A percentile compares a stretch with the other conserved stretches of the same genome.
Conservation (phyloP, 2,329 filamentous ascomycete genomes). For the Ramularia endophylla region DNA sequence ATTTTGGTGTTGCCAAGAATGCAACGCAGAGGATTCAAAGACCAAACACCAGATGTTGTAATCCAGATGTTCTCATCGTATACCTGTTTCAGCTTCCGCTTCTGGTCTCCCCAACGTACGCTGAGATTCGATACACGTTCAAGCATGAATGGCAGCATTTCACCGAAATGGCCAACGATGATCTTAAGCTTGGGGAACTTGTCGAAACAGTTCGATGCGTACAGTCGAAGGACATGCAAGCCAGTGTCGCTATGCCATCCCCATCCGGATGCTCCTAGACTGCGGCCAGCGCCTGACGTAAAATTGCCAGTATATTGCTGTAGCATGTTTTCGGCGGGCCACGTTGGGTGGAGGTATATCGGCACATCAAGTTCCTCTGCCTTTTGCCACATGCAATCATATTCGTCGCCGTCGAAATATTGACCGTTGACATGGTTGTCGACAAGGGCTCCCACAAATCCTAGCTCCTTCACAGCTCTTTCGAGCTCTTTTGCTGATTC, state of each 20-base stretch:
- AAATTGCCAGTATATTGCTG: slow-evolving; percentile 33
- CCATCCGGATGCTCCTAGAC: slow-evolving; percentile 40
- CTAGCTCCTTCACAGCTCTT: slow-evolving; percentile 27
- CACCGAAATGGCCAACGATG: slow-evolving; percentile 52
- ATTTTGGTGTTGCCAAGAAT: slow-evolving; percentile 33
- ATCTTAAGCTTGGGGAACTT: slow-evolving; percentile 49
- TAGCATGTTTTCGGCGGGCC: slow-evolving; percentile 35
- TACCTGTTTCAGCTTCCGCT: slow-evolving; percentile 35
- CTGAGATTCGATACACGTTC: slow-evolving; percentile 38
- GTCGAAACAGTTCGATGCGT: slow-evolving; percentile 51
- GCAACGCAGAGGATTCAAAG: slow-evolving; percentile 44
- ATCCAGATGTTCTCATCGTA: slow-evolving; percentile 53
- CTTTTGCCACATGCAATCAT: slow-evolving; percentile 27
- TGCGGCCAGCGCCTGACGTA: slow-evolving; percentile 22
- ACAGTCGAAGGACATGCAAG: slow-evolving; percentile 46
- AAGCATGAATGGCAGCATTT: slow-evolving; percentile 53
- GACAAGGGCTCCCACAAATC: slow-evolving; percentile 33
- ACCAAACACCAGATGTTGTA: slow-evolving; percentile 54
- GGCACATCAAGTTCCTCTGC: slow-evolving; percentile 44
- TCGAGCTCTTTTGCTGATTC: slow-evolving; percentile 29
- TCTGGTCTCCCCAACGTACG: slow-evolving; percentile 30
- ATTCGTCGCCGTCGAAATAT: slow-evolving; percentile 30
- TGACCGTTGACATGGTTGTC: slow-evolving; percentile 32
- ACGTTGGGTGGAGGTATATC: slow-evolving; percentile 48
- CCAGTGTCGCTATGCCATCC: slow-evolving; percentile 50